Evolutionary conservation across 495 filamentous ascomycete species (phyloP).

Genomic region (Echria macrotheca): DNA sequence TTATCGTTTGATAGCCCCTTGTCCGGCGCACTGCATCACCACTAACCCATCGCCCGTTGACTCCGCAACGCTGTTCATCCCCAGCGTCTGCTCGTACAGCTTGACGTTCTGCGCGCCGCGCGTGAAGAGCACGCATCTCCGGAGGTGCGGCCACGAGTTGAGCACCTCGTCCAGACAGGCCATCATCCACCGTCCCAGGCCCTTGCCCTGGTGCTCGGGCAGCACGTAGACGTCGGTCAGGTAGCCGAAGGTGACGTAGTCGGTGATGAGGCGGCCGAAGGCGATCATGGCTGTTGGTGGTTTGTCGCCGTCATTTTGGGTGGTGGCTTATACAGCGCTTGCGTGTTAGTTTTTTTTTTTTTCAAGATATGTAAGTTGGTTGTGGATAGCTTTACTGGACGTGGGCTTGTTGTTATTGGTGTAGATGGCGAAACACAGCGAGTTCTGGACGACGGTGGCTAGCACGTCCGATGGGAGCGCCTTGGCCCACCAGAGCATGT

Average conservation of each 20-base stretch:
- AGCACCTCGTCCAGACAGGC: conserved; percentile 51
- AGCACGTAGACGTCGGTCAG: conserved; percentile 65
- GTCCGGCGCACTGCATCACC: conserved; percentile 24
- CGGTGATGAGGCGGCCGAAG: conserved; percentile 59
- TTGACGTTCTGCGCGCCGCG: conserved; percentile 26
- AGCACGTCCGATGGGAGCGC: conserved; percentile 35
- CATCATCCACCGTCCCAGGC: conserved; percentile 60
- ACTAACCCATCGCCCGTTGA: conserved; percentile 14
- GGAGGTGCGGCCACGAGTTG: conserved; percentile 48
- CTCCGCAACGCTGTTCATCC: conserved; percentile 37
- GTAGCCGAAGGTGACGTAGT: conserved; percentile 60
- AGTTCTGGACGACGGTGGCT: conserved; percentile 43
- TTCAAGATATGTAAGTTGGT: too few species aligned
- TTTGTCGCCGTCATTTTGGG: too few species aligned
- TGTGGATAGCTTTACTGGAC: too few species aligned
- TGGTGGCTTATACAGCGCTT: too few species aligned
- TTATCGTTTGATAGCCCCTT: too few species aligned
- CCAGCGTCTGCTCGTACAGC: conserved; percentile 46
- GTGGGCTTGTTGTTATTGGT: too few species aligned
- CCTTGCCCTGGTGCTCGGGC: conserved; percentile 49
- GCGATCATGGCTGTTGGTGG: conserved; percentile 47
- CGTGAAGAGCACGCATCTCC: conserved; percentile 51
- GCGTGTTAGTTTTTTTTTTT: too few species aligned
- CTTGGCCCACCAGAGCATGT: conserved; percentile 53
- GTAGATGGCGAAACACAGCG: conserved; percentile 53